Evolutionary conservation across 257 asterid genomes (phyloP), one percentile per base, ranked within the genome.

Genomic region (Ilex asprella): DNA sequence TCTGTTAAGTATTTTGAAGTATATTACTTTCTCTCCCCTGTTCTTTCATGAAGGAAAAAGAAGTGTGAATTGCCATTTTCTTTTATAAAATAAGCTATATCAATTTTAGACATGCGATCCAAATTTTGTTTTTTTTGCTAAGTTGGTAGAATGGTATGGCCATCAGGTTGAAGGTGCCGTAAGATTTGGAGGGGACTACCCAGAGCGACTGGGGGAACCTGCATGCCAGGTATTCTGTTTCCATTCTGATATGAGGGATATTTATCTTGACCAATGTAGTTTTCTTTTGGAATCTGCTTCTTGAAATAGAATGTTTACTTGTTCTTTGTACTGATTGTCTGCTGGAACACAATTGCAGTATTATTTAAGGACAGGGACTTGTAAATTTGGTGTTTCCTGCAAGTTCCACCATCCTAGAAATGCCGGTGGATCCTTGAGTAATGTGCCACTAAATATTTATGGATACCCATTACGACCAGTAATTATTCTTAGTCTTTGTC

Each of bases 381-480:
- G 97, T 79, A 87, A 90, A 85, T 90, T 90, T 67, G 96, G 96
- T 31, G 79, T 70, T 6, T 79, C 85, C 65, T 90, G 97, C 82
- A 90, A 85, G 76, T 90, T 85, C 73, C 76, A 90, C 84, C 97
- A 90, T 80, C 97, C 97, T 16, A 85, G 84, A 70, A 80, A 80
- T 64, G 84, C 84, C 46, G 92, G 81, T 70, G 95, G 88, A 66
- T 84, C 91, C 41, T 78, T 82, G 72, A 82, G 71, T 49, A 72
- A 69, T 63, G 85, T 82, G 31, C 85, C 89, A 52, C 73, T 84
- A 65, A 90, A 90, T 85, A 55, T 68, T 56, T 69, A 76, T 72
- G 97, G 97, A 76, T 90, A 81, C 76, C 97, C 97, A 61, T 80
- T 90, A 73, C 75, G 97, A 75, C 78, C 79, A 93, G 97, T 90